Conservation (phyloP, 2,329 filamentous ascomycete species). For the Xylariales sp. region DNA sequence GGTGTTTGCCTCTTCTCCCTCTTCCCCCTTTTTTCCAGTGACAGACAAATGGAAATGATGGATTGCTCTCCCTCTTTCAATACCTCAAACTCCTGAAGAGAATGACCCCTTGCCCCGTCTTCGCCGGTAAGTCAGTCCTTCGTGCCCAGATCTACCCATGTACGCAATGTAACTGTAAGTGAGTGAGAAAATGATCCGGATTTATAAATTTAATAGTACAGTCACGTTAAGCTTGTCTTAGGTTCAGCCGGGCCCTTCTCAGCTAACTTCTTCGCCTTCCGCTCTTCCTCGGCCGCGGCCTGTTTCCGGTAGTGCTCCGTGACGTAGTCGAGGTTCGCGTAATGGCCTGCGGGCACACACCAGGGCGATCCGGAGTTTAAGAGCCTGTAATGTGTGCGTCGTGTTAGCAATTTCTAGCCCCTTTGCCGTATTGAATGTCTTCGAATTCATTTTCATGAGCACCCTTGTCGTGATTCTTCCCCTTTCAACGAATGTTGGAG, state of each 20-base stretch:
- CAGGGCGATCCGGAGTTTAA: slow-evolving; percentile 62
- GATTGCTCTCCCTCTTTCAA: slow-evolving; percentile 9
- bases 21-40: background rate
- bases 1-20: background rate
- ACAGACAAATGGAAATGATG: slow-evolving; percentile 15
- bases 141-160: slow-evolving; percentile 20
- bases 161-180: slow-evolving; percentile 22
- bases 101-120: slow-evolving; percentile 5
- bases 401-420: slow-evolving; percentile 28
- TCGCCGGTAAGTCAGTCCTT: slow-evolving; percentile 1
- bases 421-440: background rate
- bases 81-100: background rate
- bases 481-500: background rate
- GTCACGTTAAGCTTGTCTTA: background rate
- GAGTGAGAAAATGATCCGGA: slow-evolving; percentile 1
- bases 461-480: background rate
- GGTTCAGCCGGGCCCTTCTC: slow-evolving; percentile 46
- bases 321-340: slow-evolving; percentile 65
- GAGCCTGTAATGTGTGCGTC: slow-evolving; percentile 52
- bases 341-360: slow-evolving; percentile 67
- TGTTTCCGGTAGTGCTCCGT: slow-evolving; percentile 68
- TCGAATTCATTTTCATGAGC: background rate
- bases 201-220: slow-evolving; percentile 39
- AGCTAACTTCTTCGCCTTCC: slow-evolving; percentile 63
- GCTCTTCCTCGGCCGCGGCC: slow-evolving; percentile 66